Conservation (phyloP, 2,329 filamentous ascomycete species). For the Fusarium sp. region DNA sequence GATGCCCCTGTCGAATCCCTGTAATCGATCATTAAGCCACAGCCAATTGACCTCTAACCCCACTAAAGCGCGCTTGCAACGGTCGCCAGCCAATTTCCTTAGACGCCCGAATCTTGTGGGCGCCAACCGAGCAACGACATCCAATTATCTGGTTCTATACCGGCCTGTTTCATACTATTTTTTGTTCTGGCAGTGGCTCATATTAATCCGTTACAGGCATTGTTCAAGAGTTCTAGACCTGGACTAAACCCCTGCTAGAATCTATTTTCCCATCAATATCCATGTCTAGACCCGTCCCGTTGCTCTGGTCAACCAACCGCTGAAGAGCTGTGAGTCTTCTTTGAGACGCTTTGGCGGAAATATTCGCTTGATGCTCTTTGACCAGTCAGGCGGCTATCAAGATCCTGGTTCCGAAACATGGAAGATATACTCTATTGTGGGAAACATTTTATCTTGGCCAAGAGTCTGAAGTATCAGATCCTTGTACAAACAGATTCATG, state of each 20-base stretch:
- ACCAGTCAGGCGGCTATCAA: slow-evolving; percentile 42
- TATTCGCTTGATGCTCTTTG: slow-evolving; percentile 8
- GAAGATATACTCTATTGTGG: slow-evolving; percentile 3
- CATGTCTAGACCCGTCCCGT: slow-evolving; percentile 4
- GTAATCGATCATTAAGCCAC: slow-evolving; percentile 19
- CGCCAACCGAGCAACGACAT: slow-evolving; percentile 34
- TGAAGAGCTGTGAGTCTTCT: slow-evolving; percentile 23
- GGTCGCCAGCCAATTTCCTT: slow-evolving; percentile 35
- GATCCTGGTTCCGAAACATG: slow-evolving; percentile 36
- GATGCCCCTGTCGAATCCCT: slow-evolving; percentile 26
- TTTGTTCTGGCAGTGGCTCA: slow-evolving; percentile 11
- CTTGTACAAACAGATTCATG: slow-evolving; percentile 17
- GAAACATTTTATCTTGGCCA: slow-evolving; percentile 2
- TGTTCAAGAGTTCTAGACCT: slow-evolving; percentile 17
- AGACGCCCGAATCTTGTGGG: slow-evolving; percentile 34
- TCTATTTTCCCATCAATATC: slow-evolving; percentile 1
- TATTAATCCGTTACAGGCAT: slow-evolving; percentile 6
- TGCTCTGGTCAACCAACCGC: slow-evolving; percentile 26
- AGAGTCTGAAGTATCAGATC: neutral
- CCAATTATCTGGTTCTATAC: slow-evolving; percentile 33
- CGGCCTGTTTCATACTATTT: slow-evolving; percentile 20
- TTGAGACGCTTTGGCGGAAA: slow-evolving; percentile 8
- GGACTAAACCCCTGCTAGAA: slow-evolving; percentile 8
- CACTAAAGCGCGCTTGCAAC: slow-evolving; percentile 41
- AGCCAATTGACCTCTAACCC: slow-evolving; percentile 36